These are phyloP conservation scores for Phytophthora boehmeriae DNA, from an alignment of 352 stramenopile genomes.

Conservation along the genomic window DNA sequence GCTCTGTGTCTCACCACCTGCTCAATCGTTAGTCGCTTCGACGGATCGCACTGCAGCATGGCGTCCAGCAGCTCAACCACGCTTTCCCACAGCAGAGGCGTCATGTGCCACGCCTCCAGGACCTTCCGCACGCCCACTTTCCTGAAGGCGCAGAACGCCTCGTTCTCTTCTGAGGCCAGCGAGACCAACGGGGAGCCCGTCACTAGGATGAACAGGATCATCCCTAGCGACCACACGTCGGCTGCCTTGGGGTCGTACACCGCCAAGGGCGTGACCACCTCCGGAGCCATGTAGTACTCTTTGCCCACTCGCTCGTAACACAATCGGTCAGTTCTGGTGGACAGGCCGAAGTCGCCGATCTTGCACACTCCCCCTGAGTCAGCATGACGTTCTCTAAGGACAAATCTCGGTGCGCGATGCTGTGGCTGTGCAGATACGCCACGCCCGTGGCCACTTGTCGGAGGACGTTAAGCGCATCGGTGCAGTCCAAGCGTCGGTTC, in stretches of 20 bases:
- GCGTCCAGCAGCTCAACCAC: slow-evolving; percentile 5
- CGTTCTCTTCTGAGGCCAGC: slow-evolving; percentile 29
- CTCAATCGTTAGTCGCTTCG: background rate
- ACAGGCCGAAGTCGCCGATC: slow-evolving; percentile 56
- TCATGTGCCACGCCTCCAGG: slow-evolving; percentile 20
- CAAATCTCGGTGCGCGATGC: slow-evolving; percentile 44
- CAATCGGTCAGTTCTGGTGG: slow-evolving; percentile 15
- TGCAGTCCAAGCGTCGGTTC: slow-evolving; percentile 15
- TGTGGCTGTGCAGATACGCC: slow-evolving; percentile 28
- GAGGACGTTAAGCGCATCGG: slow-evolving; percentile 32
- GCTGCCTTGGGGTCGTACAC: slow-evolving; percentile 44
- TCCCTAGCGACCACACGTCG: slow-evolving; percentile 63
- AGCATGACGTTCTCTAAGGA: slow-evolving; percentile 53
- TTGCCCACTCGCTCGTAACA: slow-evolving; percentile 36
- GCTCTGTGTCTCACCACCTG: background rate
- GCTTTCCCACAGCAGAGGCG: slow-evolving; percentile 27
- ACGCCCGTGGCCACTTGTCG: slow-evolving; percentile 26
- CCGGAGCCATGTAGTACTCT: slow-evolving; percentile 48
- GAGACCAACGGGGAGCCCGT: slow-evolving; percentile 45
- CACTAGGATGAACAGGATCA: slow-evolving; percentile 58
- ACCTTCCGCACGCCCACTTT: background rate
- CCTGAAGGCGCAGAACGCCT: background rate
- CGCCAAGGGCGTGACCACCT: slow-evolving; percentile 32
- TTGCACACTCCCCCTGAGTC: slow-evolving; percentile 35
- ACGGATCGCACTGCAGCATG: background rate